These are phyloP conservation scores for Citrus medica DNA, from an alignment of 345 rosid species.

Conservation along the genomic window DNA sequence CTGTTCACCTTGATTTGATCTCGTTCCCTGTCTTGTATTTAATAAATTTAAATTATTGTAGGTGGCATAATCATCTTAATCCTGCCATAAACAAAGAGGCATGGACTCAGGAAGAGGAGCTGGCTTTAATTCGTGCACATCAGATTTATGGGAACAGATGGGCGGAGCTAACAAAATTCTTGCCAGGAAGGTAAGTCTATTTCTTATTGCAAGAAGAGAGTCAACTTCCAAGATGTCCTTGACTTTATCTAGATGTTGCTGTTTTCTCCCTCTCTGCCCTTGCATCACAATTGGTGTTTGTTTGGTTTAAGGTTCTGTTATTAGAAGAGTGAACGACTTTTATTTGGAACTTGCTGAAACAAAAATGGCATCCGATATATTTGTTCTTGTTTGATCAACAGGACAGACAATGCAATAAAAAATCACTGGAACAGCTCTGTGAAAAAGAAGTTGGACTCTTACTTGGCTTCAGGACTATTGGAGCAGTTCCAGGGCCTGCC, in stretches of 20 bases:
- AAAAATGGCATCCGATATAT: constrained; percentile 6
- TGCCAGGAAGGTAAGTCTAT: constrained; percentile 87
- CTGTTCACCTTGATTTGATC: constrained; percentile 2
- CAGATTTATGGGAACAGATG: constrained; percentile 95
- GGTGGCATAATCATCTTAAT: constrained; percentile 99
- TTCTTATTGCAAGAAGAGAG: constrained; percentile 10
- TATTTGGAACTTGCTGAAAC: not conserved
- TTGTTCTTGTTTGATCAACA: constrained; percentile 40
- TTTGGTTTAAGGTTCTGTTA: not conserved
- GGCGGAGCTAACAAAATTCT: constrained; percentile 96
- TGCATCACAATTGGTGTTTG: not conserved
- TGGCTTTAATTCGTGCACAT: constrained; percentile 95
- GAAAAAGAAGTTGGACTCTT: constrained; percentile 94
- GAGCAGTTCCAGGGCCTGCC: constrained; percentile 73
- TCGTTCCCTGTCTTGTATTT: not conserved
- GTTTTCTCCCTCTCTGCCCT: not conserved
- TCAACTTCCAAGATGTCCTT: not conserved
- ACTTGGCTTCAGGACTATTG: constrained; percentile 82
- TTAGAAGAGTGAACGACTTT: not conserved
- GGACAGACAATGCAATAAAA: constrained; percentile 98
- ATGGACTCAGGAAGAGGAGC: constrained; percentile 99
- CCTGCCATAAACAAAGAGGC: constrained; percentile 97
- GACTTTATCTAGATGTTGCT: not conserved
- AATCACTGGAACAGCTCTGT: constrained; percentile 99
- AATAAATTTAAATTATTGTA: constrained; percentile 22